Conservation (phyloP, 192 early-diverging fungal species). For the Coemansia sp. region DNA sequence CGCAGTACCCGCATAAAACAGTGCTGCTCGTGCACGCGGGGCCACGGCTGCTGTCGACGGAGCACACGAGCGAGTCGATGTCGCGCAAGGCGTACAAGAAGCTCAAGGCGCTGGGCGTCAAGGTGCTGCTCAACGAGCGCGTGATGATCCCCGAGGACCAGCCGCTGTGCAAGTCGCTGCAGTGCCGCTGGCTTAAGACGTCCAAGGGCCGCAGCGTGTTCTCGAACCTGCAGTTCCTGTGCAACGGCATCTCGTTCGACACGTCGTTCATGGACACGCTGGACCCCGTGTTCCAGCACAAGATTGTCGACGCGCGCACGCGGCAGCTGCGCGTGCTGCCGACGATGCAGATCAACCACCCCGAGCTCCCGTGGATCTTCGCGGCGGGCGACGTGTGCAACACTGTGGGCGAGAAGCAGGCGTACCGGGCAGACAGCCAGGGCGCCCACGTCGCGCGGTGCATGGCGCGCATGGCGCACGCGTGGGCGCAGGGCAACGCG, state of each 20-base stretch:
- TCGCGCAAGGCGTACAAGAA: slow-evolving; percentile 57
- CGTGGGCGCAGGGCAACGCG: slow-evolving; percentile 39
- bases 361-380: slow-evolving; percentile 68
- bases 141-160: slow-evolving; percentile 65
- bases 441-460: slow-evolving; percentile 47
- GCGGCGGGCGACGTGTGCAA: slow-evolving; percentile 67
- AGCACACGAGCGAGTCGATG: slow-evolving; percentile 43
- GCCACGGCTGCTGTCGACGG: slow-evolving; percentile 35
- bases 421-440: slow-evolving; percentile 48
- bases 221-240: slow-evolving; percentile 62
- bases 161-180: slow-evolving; percentile 29
- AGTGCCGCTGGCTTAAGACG: slow-evolving; percentile 50
- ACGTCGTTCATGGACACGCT: slow-evolving; percentile 58
- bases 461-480: slow-evolving; percentile 50
- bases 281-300: slow-evolving; percentile 45
- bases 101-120: slow-evolving; percentile 52
- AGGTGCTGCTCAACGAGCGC: slow-evolving; percentile 55
- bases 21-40: slow-evolving; percentile 37
- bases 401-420: slow-evolving; percentile 49
- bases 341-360: slow-evolving; percentile 72
- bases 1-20: slow-evolving; percentile 42
- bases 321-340: slow-evolving; percentile 65
- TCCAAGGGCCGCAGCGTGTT: slow-evolving; percentile 45
- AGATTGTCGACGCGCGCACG: slow-evolving; percentile 53
- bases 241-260: slow-evolving; percentile 73